Base-by-base conservation (phyloP, 1,139 yeast genomes). In the Ogataea hybrid region DNA sequence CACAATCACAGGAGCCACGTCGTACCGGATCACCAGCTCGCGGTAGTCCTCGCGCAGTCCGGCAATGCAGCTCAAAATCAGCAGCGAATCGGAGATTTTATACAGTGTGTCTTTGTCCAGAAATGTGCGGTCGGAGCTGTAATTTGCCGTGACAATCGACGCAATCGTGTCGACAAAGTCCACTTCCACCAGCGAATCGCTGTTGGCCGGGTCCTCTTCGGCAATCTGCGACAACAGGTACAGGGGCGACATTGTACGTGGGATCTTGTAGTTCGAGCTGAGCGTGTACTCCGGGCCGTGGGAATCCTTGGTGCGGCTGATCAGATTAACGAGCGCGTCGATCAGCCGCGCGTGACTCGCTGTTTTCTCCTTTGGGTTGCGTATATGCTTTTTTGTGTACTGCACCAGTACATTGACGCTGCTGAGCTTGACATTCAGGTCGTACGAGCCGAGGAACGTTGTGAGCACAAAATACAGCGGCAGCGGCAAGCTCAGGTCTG, bases 401-500 rank as follows among this genome's bases (percentile, higher is more conserved):
- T 56, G 59, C 5, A 57, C 56, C 25, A 65, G 48, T 1, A 63
- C 53, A 21, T 59, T 54, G 28, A 62, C 48, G 0, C 64, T 44
- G 6, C 65, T 56, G 29, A 63, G 45, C 32, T 59, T 58, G 28
- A 64, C 33, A 28, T 58, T 58, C 25, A 50, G 48, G 38, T 59
- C 56, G 29, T 52, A 57, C 5, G 60, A 48, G 28, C 56, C 58
- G 30, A 64, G 46, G 6, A 62, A 51, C 2, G 64, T 53, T 2
- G 56, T 52, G 22, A 64, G 41, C 4, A 57, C 53, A 42, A 61
- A 63, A 25, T 59, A 62, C 6, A 61, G 40, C 11, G 60, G 57
- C 25, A 47, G 44, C 0, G 77, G 72, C 61, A 77, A 63, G 49
- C 79, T 65, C 41, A 68, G 66, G 35, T 70, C 69, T n/a, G 69